Base-by-base conservation (phyloP, 495 filamentous ascomycete species). In the Terfezia claveryi region DNA sequence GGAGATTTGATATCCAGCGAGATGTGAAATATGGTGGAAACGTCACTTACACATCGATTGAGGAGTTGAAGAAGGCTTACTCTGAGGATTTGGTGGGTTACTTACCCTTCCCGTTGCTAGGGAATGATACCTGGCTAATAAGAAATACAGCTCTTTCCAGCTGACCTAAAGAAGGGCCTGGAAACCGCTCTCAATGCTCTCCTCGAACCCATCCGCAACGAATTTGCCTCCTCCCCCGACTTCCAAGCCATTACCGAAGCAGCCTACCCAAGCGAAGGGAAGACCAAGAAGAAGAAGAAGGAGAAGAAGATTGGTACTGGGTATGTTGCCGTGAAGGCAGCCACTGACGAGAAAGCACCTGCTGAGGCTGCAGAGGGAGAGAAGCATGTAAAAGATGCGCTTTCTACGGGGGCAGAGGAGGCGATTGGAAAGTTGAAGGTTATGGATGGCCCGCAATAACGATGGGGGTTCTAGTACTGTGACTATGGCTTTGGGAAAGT, bases 191-290 rank as follows among this genome's bases (percentile, higher is more conserved):
- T 96, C n/a, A 76, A 76, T 56, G 67, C 72, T 11, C 72, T 95
- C 16, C 72, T 94, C 54, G 76, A 72, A 5, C 84, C 89, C 1
- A 88, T 96, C 54, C 78, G 80, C 55, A 73, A 65, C 5, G 80
- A 77, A 16, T 95, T 75, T 69, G 69, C 83, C 56, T 75, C 73
- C 3, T 80, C 76, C 0, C 61, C 70, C 14, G 87, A 88, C 62
- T 94, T 85, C 85, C 81, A 91, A 68, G 81, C 81, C 53, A 79
- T 87, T 37, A 76, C 78, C n/a, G 58, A 71, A 16, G 79, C 85
- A 67, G 91, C 89, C 27, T 94, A 94, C 73, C 88, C 88, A 36
- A 68, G 72, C 20, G 69, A 73, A 56, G 70, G 76, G 54, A 85
- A 87, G 71, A 80, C 84, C 70, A 74, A 80, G 67, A 88, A 87